These are phyloP conservation scores for Penicillium sumatraense DNA, from an alignment of 2,329 filamentous ascomycete genomes.

Conservation along the genomic window DNA sequence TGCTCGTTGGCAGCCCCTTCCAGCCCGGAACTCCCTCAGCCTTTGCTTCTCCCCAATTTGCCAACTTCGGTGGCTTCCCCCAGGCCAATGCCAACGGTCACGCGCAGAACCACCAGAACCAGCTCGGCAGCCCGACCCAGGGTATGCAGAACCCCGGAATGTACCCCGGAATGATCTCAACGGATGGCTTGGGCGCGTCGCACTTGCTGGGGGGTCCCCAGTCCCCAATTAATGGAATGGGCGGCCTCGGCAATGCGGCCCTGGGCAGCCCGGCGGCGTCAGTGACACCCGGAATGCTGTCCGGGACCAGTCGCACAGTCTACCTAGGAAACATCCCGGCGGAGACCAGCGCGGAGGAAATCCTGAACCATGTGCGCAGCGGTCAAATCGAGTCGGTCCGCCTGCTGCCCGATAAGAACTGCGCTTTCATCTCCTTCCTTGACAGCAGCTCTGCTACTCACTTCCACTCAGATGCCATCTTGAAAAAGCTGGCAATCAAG, in stretches of 20 bases:
- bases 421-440: slow-evolving; percentile 98
- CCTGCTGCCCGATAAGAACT: slow-evolving; percentile 97
- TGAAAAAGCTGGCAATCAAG: slow-evolving; percentile 99
- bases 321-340: slow-evolving; percentile 98
- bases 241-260: slow-evolving; percentile 63
- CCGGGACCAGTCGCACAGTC: slow-evolving; percentile 92
- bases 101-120: slow-evolving; percentile 62
- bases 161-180: slow-evolving; percentile 84
- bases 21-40: slow-evolving; percentile 90
- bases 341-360: slow-evolving; percentile 95
- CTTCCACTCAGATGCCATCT: slow-evolving; percentile 98
- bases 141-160: slow-evolving; percentile 71
- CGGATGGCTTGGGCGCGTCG: slow-evolving; percentile 78
- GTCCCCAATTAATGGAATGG: slow-evolving; percentile 80
- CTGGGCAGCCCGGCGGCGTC: slow-evolving; percentile 71
- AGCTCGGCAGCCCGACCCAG: slow-evolving; percentile 75
- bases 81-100: slow-evolving; percentile 59
- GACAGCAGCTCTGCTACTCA: slow-evolving; percentile 97
- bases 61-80: slow-evolving; percentile 79
- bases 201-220: slow-evolving; percentile 82
- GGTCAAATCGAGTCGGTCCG: slow-evolving; percentile 99
- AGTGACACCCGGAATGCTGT: slow-evolving; percentile 78
- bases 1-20: slow-evolving; percentile 94
- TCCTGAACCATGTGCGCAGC: slow-evolving; percentile 92
- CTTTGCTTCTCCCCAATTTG: slow-evolving; percentile 90